Evolutionary conservation across 73 alveolate species (phyloP), one percentile per base, ranked within the genome.

Genomic region (Loxodes magnus): DNA sequence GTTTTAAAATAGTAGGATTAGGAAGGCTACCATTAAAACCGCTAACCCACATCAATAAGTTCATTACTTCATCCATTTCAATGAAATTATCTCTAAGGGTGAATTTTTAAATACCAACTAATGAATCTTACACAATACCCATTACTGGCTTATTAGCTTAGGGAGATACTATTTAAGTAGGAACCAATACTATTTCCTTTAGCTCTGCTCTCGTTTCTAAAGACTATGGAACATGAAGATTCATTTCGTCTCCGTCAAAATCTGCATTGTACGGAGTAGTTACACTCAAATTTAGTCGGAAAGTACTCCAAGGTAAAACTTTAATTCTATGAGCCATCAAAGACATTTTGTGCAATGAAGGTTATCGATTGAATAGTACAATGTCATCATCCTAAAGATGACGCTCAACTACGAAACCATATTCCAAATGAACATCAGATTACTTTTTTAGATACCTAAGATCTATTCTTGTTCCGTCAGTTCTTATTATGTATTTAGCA

Each of bases 241-340:
- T 96, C 99, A 96, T 96, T 71, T 96, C 99, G 74, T 96, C 99
- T 22, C 99, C 99, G 55, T 95, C 99, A 55, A 96, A 96, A 69
- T 96, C 99, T 1, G 99, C 99, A 75, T 96, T 96, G 77, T 96
- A 96, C 4, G 99, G 99, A n/a, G 98, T 81, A 17, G 99, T 93
- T 44, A 94, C 99, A 20, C 98, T 84, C 61, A 96, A 67, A 77
- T 96, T 96, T 54, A 96, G 74, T 56, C 99, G 73, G 82, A 96
- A 92, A 15, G 99, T 96, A 34, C 98, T 88, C 64, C 84, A 92
- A 1, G 99, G 99, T 51, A 96, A 84, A n/a, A 96, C 96, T 67
- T 93, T 87, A 27, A 65, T 65, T 66, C 98, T 61, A 73, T 96
- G 99, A 0, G 98, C 99, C 99, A 96, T 96, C 92, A 96, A 82